Base-by-base conservation (phyloP, 169 alveolate genomes). In the Ichthyophthirius multifiliis region DNA sequence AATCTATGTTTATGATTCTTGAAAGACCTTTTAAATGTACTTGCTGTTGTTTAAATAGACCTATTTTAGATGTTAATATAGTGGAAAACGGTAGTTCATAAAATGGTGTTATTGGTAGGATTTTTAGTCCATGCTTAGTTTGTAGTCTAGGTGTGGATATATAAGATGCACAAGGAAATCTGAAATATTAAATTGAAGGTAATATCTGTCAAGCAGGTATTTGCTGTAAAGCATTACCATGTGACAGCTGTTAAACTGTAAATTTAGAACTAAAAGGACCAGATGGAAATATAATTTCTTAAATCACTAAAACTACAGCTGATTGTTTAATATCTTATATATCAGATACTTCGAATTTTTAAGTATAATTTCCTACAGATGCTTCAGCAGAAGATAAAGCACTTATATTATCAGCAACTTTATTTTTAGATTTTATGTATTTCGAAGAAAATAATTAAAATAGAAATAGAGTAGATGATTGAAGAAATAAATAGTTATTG, bases 391-490 rank as follows among this genome's bases (percentile, higher is more conserved):
- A 37, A 37, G 78, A 71, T 23, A 71, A 71, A 30, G 43, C 46
- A 16, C 27, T 71, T 18, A 37, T 71, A 13, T 39, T 71, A 64
- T 55, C 78, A 1, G 44, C 78, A 2, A 43, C 78, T 18, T 12
- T 71, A n/a, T 71, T 71, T 20, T n/a, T 71, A 13, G 78, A 71
- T 71, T 71, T 39, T 23, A 71, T 20, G 23, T 71, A 71, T 30
- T 71, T 37, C 43, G 71, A 55, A 55, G 71, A 55, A 55, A 55
- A 39, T 27, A 55, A 15, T 27, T 13, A n/a, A 55, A 39, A 55
- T 20, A 55, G 39, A 23, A 34, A 55, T 55, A 39, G 71, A 1
- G n/a, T n/a, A n/a, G n/a, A n/a, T n/a, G n/a, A n/a, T n/a, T n/a
- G n/a, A n/a, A n/a, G n/a, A n/a, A n/a, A n/a, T n/a, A n/a, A n/a